Conservation (phyloP, 768 basidiomycete species). For the Mycena pura region DNA sequence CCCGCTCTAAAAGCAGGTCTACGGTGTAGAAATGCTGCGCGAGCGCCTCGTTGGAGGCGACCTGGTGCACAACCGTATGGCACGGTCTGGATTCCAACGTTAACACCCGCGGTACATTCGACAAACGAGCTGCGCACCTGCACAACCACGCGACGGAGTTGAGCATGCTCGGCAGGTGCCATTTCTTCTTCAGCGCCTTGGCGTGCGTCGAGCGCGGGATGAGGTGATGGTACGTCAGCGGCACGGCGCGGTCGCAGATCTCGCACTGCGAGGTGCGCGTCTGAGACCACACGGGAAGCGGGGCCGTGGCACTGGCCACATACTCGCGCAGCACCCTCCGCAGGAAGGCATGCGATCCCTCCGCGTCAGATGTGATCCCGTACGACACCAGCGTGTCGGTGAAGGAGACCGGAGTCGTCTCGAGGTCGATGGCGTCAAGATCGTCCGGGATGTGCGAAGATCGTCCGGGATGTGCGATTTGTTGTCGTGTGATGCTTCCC, state of each 20-base stretch:
- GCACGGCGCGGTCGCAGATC: slow-evolving; percentile 63
- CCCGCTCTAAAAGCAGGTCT: slow-evolving; percentile 54
- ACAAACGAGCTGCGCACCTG: slow-evolving; percentile 38
- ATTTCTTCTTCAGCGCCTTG: slow-evolving; percentile 62
- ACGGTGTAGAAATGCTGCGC: slow-evolving; percentile 58
- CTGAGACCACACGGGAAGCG: slow-evolving; percentile 58
- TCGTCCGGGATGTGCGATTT: slow-evolving; percentile 38
- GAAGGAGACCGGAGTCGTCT: slow-evolving; percentile 49
- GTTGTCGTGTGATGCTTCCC: slow-evolving; percentile 46
- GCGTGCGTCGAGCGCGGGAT: slow-evolving; percentile 61
- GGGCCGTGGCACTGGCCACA: slow-evolving; percentile 51
- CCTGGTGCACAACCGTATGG: slow-evolving; percentile 56
- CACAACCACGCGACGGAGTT: slow-evolving; percentile 70
- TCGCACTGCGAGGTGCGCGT: slow-evolving; percentile 63
- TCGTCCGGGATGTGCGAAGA: slow-evolving; percentile 37
- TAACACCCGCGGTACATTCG: background rate
- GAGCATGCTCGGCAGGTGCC: slow-evolving; percentile 59
- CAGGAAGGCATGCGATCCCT: slow-evolving; percentile 49
- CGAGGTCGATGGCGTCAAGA: slow-evolving; percentile 44
- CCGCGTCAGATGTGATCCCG: slow-evolving; percentile 47
- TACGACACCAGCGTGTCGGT: slow-evolving; percentile 60
- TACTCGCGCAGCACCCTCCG: slow-evolving; percentile 49
- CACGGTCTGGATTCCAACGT: slow-evolving; percentile 49
- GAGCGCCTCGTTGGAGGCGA: slow-evolving; percentile 58
- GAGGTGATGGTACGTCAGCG: slow-evolving; percentile 67